phyloP scores from a whole-genome alignment of 306 rosid species.

The Castanea sativa region DNA sequence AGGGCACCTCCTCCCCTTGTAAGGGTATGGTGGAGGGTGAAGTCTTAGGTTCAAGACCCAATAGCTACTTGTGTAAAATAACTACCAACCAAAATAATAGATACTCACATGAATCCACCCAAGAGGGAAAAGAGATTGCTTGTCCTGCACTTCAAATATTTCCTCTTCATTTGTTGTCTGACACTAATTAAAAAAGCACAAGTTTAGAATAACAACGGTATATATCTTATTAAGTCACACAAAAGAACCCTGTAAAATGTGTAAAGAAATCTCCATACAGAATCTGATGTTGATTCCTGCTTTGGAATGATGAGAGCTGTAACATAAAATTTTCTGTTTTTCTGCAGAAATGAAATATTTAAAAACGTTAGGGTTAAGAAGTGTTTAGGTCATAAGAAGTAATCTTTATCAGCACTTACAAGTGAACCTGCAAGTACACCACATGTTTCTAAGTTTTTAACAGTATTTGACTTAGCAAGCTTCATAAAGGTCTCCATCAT shows the following conservation, averaged over 20 bases:
- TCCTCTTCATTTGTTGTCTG: conserved; percentile 95
- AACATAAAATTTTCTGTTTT: conserved; percentile 80
- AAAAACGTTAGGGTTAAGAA: conserved; percentile 9
- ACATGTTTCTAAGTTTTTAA: conserved; percentile 88
- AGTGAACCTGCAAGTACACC: conserved; percentile 94
- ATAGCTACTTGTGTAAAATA: too few relatives aligned
- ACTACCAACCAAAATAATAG: neutral
- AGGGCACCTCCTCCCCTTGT: too few relatives aligned
- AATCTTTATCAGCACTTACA: conserved; percentile 54
- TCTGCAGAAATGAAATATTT: conserved; percentile 48
- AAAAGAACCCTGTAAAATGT: conserved; percentile 13
- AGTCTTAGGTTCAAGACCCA: too few relatives aligned
- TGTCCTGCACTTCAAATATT: conserved; percentile 94
- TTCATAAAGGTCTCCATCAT: conserved; percentile 92
- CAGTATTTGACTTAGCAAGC: conserved; percentile 84
- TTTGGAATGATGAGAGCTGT: conserved; percentile 93
- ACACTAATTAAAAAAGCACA: conserved; percentile 61
- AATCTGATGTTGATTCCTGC: conserved; percentile 85
- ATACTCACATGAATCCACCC: conserved; percentile 98
- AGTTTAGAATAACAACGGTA: neutral
- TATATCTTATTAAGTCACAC: neutral
- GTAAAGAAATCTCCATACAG: conserved; percentile 58
- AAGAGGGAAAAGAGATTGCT: conserved; percentile 88
- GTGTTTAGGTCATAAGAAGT: neutral
- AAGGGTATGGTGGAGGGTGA: too few relatives aligned